Evolutionary conservation across 441 rosid genomes (phyloP), one percentile per base, ranked within the genome.

Genomic region (Pelargonium fulgidum): DNA sequence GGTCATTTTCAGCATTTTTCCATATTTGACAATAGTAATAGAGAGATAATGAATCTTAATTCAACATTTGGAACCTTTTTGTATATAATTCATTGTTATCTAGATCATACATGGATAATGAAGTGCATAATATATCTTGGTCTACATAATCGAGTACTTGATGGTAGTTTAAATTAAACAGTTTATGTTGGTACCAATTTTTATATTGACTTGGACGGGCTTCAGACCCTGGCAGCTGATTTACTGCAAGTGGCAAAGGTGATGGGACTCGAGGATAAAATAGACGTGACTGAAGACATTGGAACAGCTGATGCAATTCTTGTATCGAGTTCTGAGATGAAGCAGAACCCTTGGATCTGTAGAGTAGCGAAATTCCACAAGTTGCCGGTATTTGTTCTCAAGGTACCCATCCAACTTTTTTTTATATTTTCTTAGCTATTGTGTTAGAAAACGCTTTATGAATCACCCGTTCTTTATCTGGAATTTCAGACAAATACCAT

Each of bases 231-330:
- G 61, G 93, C 89, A 86, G 86, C 88, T 73, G 96, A 93, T 82
- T 81, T 93, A 70, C 78, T 87, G 64, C 90, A 89, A 83, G 95
- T 91, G 76, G 92, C 93, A 14, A 79, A 75, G 62, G 92, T 86
- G n/a, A 87, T 93, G 98, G 98, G 97, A 63, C 87, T 88, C 20
- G 91, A 88, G 50, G 86, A 85, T 50, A 85, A 83, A 44, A 81
- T 93, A 68, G 89, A 87, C 74, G 85, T 78, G 7, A 89, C 91
- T 5, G 96, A 88, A 83, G 96, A 91, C 77, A 83, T 89, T 76
- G 96, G 89, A 73, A 80, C 71, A 69, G 97, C 96, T 33, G 88
- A 89, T 83, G 92, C 89, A 70, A 86, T 93, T 80, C 86, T 91
- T 71, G 95, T 89, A 19, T 85, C 91, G 56, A 81, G 88, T 77